Evolutionary conservation across 2,329 filamentous ascomycete genomes (phyloP), one percentile per base, ranked within the genome.

Genomic region (Tolypocladium nubicola): DNA sequence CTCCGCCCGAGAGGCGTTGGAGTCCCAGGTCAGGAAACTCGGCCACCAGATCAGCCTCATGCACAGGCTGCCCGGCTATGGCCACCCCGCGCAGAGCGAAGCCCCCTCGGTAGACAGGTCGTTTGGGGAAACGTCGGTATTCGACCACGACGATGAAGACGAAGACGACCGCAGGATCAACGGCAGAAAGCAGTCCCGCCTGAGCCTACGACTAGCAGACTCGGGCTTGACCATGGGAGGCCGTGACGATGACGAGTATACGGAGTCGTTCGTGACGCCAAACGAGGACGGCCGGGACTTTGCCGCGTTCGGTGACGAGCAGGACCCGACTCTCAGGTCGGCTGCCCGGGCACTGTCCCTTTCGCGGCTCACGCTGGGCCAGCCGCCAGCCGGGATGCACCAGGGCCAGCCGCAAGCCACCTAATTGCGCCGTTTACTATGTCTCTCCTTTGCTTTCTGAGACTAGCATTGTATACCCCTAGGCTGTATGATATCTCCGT

Each of bases 291-390:
- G 67, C 9, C 68, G 70, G 37, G 72, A 61, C 30, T 75, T 73
- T 55, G 73, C 73, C 3, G 73, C 64, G 4, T 76, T 74, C 59
- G 73, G 72, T 1, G 76, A 75, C 33, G 72, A 72, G 23, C 71
- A 73, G 54, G 69, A 71, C 11, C 64, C 69, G 23, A 70, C 68
- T 52, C 69, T 71, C 54, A 79, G 80, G 60, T 82, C 75, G 66
- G 82, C 84, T 1, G 82, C 82, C 26, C 80, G 82, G 61, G 86
- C 83, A 49, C 76, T 90, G 65, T 88, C 82, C 35, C 74, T 87
- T 13, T 82, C 82, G 59, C 81, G 83, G 65, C 68, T 86, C 63
- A 85, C 82, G 1, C 71, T 80, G 62, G 73, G 60, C 14, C 65
- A 57, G 53, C 53, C 61, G 19, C 61, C 62, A 45, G 37, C 71